A percentile compares a stretch with the other conserved stretches of the same genome.
Evolutionary conservation across 2,329 filamentous ascomycete genomes (phyloP).

Genomic region (Fusarium sp.): DNA sequence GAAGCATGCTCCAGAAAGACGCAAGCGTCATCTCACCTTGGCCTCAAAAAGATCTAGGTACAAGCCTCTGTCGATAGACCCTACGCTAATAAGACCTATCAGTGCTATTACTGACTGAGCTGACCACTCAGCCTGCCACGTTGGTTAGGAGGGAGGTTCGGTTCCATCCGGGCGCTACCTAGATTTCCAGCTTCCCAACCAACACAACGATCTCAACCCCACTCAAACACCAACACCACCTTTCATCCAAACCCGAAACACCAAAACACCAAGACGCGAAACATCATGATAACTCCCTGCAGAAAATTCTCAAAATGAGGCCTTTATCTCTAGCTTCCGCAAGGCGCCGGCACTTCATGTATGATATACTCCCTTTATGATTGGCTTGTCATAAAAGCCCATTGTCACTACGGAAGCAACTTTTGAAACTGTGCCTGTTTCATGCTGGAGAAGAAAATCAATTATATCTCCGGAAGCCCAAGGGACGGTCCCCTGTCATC

Average conservation of each 20-base stretch:
- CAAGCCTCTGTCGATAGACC: neutral
- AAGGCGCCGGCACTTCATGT: slow-evolving; percentile 14
- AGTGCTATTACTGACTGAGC: slow-evolving; percentile 16
- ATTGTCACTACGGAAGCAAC: slow-evolving; percentile 19
- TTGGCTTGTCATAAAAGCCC: slow-evolving; percentile 17
- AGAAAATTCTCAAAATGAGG: slow-evolving; percentile 6
- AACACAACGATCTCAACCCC: slow-evolving; percentile 19
- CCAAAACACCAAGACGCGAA: slow-evolving; percentile 41
- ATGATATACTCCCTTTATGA: slow-evolving; percentile 20
- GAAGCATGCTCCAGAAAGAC: neutral
- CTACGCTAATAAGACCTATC: slow-evolving; percentile 21
- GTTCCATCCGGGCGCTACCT: slow-evolving; percentile 42
- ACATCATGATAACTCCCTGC: slow-evolving; percentile 31
- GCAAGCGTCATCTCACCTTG: slow-evolving; percentile 22
- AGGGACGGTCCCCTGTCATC: slow-evolving; percentile 11
- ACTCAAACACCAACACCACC: slow-evolving; percentile 23
- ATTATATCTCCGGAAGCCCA: slow-evolving; percentile 13
- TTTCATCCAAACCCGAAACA: slow-evolving; percentile 23
- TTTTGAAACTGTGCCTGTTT: slow-evolving; percentile 44
- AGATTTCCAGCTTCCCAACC: slow-evolving; percentile 9
- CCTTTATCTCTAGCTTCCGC: slow-evolving; percentile 15
- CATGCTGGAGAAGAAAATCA: slow-evolving; percentile 26
- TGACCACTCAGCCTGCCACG: slow-evolving; percentile 34
- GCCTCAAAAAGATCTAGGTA: slow-evolving; percentile 19
- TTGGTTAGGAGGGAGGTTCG: slow-evolving; percentile 35